Base-by-base conservation (phyloP, 2,329 filamentous ascomycete species). In the Sporothrix dimorphospora region DNA sequence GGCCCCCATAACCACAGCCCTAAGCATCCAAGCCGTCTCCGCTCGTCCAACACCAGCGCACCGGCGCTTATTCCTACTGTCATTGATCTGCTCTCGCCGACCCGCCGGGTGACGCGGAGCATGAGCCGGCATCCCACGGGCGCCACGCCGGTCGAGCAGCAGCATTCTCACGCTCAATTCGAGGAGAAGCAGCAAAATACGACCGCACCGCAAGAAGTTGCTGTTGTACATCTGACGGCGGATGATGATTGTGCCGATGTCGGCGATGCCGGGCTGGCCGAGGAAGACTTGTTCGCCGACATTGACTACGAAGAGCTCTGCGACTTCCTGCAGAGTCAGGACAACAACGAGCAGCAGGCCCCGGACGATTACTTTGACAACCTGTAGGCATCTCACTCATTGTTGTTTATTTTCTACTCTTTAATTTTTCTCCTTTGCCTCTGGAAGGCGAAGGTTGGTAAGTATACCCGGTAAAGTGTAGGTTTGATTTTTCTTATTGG, bases 31-130 rank as follows among this genome's bases (percentile, higher is more conserved):
- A 45, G 59, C n/a, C n/a, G 59, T 8, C 38, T 27, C 0, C 38
- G 27, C 38, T 16, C 19, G 3, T 68, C 16, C 30, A n/a, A 2
- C 67, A 59, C 45, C 7, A 47, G 4, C 42, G 69, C 21, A 9
- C 49, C 66, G 51, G 4, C 53, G 14, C 27, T 16, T 9, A 34
- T 7, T 6, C 21, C 51, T 11, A 9, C 14, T 21, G 4, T 21
- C 8, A 19, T 8, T 16, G 30, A 30, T 30, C 38, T 42, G 12
- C n/a, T 19, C 21, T 24, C 66, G 19, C 42, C 61, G 1, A 14
- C 24, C 1, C 71, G 72, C 14, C 74, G 61, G 7, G 74, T 74
- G 4, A 74, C 74, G 4, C 74, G 74, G 0, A 74, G 74, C 71
- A 73, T 73, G 72, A 74, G 70, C 70, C 66, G 70, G 27, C 16